Evolutionary conservation across 331 rosid species (phyloP), one percentile per base, ranked within the genome.

Genomic region (Rosa hybrid): DNA sequence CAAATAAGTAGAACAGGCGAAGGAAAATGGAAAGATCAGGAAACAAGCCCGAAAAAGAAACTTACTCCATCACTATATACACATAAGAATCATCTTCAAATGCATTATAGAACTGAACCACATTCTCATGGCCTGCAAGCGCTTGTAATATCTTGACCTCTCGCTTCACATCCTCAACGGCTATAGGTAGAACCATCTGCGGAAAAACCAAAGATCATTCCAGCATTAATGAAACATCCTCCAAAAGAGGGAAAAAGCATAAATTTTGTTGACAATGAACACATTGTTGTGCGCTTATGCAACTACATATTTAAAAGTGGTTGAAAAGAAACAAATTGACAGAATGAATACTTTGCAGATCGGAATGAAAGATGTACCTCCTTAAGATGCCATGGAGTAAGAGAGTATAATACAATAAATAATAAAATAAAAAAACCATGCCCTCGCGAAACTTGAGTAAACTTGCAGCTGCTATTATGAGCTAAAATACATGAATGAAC

Each of bases 21-120:
- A 45, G 25, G 23, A 76, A 4, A 64, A 54, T 60, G 78, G 81
- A 83, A 78, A 56, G 70, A 25, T 27, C 41, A 77, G 64, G 46
- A 67, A 80, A 54, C 54, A 17, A 78, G 53, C 30, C 21, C 69
- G 27, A 18, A 45, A 75, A 65, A 20, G 50, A 68, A 74, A 88
- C 99, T 88, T 90, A 96, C 99, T 96, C 99, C 99, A 96, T 96
- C 70, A 88, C 99, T 88, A 96, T 96, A 87, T 87, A 96, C 84
- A 96, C 99, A 70, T 91, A 93, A 48, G 97, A 89, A 62, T 90
- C 94, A 77, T 96, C 98, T 87, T 96, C 99, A 59, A 90, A 96
- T 18, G 98, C 98, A 77, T 93, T 87, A 78, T 84, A 80, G 84
- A 89, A 96, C 72, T 86, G 95, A 78, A 96, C 99, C 76, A 96